A percentile compares a stretch with the other conserved stretches of the same genome.
These are phyloP conservation scores for Candida nemodendra DNA, from an alignment of 805 yeast species.

Conservation along the genomic window DNA sequence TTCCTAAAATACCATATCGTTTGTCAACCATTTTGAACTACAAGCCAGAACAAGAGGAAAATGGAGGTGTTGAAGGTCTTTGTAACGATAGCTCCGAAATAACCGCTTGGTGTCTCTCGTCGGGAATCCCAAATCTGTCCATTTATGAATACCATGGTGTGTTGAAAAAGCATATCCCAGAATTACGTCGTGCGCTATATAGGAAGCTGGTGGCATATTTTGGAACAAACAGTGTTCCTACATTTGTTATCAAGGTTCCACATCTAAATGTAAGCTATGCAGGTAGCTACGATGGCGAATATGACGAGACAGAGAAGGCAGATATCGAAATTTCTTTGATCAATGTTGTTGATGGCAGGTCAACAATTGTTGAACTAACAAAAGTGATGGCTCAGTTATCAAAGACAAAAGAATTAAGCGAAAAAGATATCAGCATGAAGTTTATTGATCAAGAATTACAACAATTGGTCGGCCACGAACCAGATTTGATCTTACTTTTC, in stretches of 20 bases:
- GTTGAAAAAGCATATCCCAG: slow-evolving; percentile 53
- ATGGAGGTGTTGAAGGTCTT: slow-evolving; percentile 84
- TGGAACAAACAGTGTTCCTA: slow-evolving; percentile 68
- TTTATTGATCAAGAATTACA: slow-evolving; percentile 71
- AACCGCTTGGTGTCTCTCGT: slow-evolving; percentile 83
- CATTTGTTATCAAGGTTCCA: slow-evolving; percentile 61
- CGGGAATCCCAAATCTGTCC: slow-evolving; percentile 72
- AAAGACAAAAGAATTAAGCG: slow-evolving; percentile 53
- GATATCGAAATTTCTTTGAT: slow-evolving; percentile 67
- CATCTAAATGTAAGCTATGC: slow-evolving; percentile 54
- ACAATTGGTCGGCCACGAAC: slow-evolving; percentile 85
- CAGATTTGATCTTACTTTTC: slow-evolving; percentile 81
- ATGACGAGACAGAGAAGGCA: slow-evolving; percentile 18
- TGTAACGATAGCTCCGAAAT: slow-evolving; percentile 75
- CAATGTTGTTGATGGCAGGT: slow-evolving; percentile 80
- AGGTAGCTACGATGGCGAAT: slow-evolving; percentile 37
- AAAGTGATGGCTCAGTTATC: slow-evolving; percentile 81
- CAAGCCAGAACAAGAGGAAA: slow-evolving; percentile 76
- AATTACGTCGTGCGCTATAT: slow-evolving; percentile 54
- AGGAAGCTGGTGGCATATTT: slow-evolving; percentile 67
- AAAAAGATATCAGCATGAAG: slow-evolving; percentile 69
- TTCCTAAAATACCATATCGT: slow-evolving; percentile 74
- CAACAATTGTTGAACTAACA: slow-evolving; percentile 84
- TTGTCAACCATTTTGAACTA: slow-evolving; percentile 73
- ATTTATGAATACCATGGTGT: slow-evolving; percentile 80